Base-by-base conservation (phyloP, 257 asterid species). In the Solanum pinnatisectum region DNA sequence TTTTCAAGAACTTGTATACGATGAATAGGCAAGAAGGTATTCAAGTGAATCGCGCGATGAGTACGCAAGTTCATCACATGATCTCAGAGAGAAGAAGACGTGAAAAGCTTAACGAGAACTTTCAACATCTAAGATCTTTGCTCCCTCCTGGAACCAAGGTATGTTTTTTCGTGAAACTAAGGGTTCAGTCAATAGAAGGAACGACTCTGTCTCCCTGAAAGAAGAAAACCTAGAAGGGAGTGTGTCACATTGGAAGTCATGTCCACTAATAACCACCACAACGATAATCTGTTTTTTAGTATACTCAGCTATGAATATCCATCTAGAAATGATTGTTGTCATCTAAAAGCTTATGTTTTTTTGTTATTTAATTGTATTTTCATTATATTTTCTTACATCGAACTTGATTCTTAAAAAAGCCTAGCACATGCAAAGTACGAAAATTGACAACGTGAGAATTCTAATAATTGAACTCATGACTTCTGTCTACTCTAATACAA, bases 91-190 rank as follows among this genome's bases (percentile, higher is more conserved):
- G 98, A 88, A 92, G 90, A 88, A 82, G 99, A 5, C 90, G 98
- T 0, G 95, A 94, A 87, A 92, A 92, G 87, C 89, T 94, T 22
- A 96, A 94, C 33, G 98, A 95, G 35, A 94, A 95, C 93, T 94
- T 93, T 60, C 96, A 94, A 79, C 84, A 90, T 2, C 88, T 96
- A 40, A 92, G 98, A 89, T 91, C 96, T n/a, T 88, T 96, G 76
- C 96, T 96, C 87, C 99, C 98, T 85, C 92, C 95, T 0, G 96
- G 93, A 87, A 89, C 95, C 6, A 96, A 95, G 98, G 98, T 95
- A 92, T 15, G 27, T 3, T 77, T 12, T 37, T 30, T 30, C 30
- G 30, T 30, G 30, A 30, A 30, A 30, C 30, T 30, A 30, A 30
- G 2, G 32, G 10, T 73, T 35, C 46, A 2, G 1, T 73, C 5